Evolutionary conservation across 441 rosid species (phyloP), one percentile per base, ranked within the genome.

Genomic region (Populus trichocarpa): DNA sequence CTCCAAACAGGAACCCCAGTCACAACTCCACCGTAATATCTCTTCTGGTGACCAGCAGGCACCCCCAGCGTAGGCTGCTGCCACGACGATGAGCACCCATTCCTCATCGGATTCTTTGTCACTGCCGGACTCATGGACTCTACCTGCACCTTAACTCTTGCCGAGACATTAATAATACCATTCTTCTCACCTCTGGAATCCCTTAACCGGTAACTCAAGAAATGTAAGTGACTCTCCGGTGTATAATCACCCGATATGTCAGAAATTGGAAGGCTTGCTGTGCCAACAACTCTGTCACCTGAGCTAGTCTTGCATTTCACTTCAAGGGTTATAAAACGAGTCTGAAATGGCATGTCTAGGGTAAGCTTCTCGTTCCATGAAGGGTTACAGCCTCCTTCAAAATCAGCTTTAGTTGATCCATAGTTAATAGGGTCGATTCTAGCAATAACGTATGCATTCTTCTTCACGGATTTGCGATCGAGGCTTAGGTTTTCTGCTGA

Each of bases 151-250:
- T 83, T 86, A 28, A 90, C 87, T 73, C 85, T 74, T 20, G 89
- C 85, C 0, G 97, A 91, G 70, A 94, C 53, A 59, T 92, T 90
- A 0, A 94, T 81, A 10, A 91, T 88, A 5, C 95, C 96, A 40
- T 92, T 92, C 83, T 82, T 87, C 5, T 80, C 76, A 14, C 88
- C 88, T 26, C 61, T 81, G 1, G 71, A 72, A 82, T 94, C 89
- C 73, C 91, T 83, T 71, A 94, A 78, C 36, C 97, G 79, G 46
- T 92, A 92, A 71, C 97, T 91, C 90, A 94, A 81, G 35, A 89
- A 87, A 16, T 86, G 93, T 28, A 86, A 83, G 74, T 84, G 81
- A 53, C 83, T 89, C 57, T 81, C 86, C 12, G 93, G 96, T 1
- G 78, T 30, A 67, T 80, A 87, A 28, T 77, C 90, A 63, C 89